phyloP scores from a whole-genome alignment of 306 rosid species.

The Rubus idaeus region DNA sequence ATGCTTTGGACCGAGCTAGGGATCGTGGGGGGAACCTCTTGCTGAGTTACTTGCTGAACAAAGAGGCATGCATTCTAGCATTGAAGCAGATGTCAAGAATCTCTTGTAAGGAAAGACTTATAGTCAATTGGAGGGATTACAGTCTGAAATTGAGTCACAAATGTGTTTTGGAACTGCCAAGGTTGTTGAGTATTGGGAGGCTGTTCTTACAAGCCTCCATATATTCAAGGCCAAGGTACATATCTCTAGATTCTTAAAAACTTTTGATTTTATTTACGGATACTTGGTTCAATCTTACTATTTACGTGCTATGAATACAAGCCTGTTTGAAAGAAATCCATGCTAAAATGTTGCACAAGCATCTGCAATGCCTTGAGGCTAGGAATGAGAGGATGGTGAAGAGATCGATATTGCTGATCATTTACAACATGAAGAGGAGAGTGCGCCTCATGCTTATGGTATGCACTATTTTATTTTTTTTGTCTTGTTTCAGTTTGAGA shows the following conservation, averaged over 20 bases:
- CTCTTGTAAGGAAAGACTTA: constrained; percentile 75
- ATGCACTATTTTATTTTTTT: neutral
- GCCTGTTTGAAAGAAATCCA: constrained; percentile 92
- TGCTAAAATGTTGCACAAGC: constrained; percentile 75
- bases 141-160: constrained; percentile 73
- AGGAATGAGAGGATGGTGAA: constrained; percentile 56
- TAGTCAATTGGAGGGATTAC: constrained; percentile 71
- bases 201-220: constrained; percentile 76
- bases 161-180: constrained; percentile 93
- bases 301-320: constrained; percentile 42
- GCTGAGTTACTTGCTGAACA: constrained; percentile 96
- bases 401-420: constrained; percentile 43
- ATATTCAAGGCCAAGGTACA: constrained; percentile 95
- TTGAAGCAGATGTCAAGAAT: constrained; percentile 73
- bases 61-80: constrained; percentile 90
- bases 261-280: constrained; percentile 1
- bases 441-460: constrained; percentile 57
- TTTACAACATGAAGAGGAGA: constrained; percentile 38
- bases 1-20: constrained; percentile 91
- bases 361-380: constrained; percentile 69
- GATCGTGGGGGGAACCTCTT: constrained; percentile 96
- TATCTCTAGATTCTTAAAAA: constrained; percentile 18
- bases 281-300: constrained; percentile 17
- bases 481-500: too few relatives aligned
- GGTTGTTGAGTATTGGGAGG: constrained; percentile 97